Evolutionary conservation across 2,329 filamentous ascomycete species (phyloP), one percentile per base, ranked within the genome.

Genomic region (Boeremia exigua): DNA sequence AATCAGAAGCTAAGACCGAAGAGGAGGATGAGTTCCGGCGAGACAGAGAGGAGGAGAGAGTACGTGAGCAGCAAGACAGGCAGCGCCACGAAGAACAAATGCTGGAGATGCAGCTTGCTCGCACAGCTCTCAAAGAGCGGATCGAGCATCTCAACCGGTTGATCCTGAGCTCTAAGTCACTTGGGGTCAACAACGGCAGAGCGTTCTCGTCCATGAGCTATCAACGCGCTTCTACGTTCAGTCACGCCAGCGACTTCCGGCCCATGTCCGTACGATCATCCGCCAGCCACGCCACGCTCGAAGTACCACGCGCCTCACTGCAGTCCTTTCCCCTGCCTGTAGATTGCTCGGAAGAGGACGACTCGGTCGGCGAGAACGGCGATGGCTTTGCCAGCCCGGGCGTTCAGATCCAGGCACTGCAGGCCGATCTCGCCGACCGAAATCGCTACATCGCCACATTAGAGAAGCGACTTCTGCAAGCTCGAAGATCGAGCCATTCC

Each of bases 91-190:
- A 97, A 72, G 95, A 98, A 78, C 95, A 99, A 75, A 94, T 99
- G 84, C 82, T 99, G 50, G 95, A 99, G 77, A 98, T 99, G 91
- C 95, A 99, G 74, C 84, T 99, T 42, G 95, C 95, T 29, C 87
- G 95, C 37, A 99, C 95, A 0, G 95, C 95, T 0, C 80, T 99
- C 50, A 99, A 98, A 75, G 95, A 99, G 79, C 88, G 95, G 28
- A 99, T 99, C 67, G 93, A 97, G 73, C 95, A 99, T 75, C 82
- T 99, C 42, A 99, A 98, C 77, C 88, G 94, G 43, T 81, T 99
- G 45, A 98, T 99, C 61, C 80, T 99, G 56, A 96, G 92, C 73
- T 98, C 94, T 14, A 97, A 97, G 73, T 98, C 94, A 5, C 90
- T 91, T 6, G 95, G 95, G 5, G 95, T 99, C 51, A 99, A 99